These are phyloP conservation scores for Acrocalymma vagum DNA, from an alignment of 2,329 filamentous ascomycete species.

Conservation along the genomic window DNA sequence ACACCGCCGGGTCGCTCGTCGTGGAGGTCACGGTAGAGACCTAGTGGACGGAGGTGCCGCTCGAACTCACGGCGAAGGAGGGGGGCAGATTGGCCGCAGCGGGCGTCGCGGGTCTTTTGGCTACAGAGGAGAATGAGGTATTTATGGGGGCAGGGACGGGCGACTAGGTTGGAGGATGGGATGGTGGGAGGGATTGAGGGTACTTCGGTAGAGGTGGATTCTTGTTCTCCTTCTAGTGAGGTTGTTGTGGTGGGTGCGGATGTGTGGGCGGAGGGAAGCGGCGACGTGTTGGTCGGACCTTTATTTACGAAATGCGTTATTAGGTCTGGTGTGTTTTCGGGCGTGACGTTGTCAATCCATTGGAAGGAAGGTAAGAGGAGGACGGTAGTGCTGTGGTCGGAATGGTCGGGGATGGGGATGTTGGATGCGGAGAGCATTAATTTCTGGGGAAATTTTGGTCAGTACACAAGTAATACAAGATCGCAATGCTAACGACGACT, in stretches of 20 bases:
- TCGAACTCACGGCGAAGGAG: conserved; percentile 89
- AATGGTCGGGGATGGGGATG: conserved; percentile 78
- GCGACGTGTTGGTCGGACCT: conserved; percentile 76
- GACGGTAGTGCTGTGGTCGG: conserved; percentile 73
- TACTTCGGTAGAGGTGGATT: conserved; percentile 22
- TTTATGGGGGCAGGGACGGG: conserved; percentile 78
- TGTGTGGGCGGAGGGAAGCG: conserved; percentile 55
- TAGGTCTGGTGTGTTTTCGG: conserved; percentile 74
- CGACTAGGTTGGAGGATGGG: conserved; percentile 54
- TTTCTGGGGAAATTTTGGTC: conserved; percentile 59
- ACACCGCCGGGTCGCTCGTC: conserved; percentile 92
- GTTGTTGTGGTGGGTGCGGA: conserved; percentile 21
- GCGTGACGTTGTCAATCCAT: conserved; percentile 83
- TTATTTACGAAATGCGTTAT: conserved; percentile 74
- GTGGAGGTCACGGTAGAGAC: conserved; percentile 84
- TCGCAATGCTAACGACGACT: conserved; percentile 37
- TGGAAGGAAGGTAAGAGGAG: conserved; percentile 87
- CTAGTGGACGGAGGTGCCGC: conserved; percentile 83
- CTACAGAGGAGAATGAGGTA: conserved; percentile 93
- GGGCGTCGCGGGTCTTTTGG: conserved; percentile 90
- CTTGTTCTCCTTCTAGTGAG: conserved; percentile 20
- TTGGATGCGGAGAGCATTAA: conserved; percentile 93
- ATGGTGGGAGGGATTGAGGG: conserved; percentile 30
- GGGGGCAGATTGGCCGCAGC: conserved; percentile 93
- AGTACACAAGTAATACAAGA: too few relatives aligned